phyloP scores from a whole-genome alignment of 106 monocot genomes.

The Dioscorea dumetorum region DNA sequence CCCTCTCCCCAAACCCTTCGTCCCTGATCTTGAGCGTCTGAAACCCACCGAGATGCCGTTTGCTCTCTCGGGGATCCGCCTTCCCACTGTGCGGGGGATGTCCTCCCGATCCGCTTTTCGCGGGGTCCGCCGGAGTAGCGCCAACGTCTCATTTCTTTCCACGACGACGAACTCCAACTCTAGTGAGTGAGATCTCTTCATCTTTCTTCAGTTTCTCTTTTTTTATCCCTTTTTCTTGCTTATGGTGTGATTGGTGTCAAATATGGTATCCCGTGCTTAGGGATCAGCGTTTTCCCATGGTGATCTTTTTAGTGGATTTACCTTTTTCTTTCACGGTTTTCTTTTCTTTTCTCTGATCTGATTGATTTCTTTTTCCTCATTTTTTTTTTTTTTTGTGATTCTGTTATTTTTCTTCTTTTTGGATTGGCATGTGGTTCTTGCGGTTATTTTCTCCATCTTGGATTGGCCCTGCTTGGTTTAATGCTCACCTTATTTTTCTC shows the following conservation, averaged over 20 bases:
- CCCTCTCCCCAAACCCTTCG: too few relatives aligned
- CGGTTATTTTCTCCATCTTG: neutral
- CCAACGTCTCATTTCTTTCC: neutral
- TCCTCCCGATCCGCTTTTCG: neutral
- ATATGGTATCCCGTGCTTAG: too few relatives aligned
- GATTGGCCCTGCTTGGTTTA: neutral
- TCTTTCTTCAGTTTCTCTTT: neutral
- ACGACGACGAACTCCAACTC: slow-evolving; percentile 1
- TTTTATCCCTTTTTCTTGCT: neutral
- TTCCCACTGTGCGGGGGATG: neutral
- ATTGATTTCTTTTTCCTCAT: neutral
- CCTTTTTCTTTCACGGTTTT: neutral
- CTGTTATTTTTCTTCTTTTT: neutral
- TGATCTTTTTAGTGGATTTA: too few relatives aligned
- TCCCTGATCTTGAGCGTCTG: too few relatives aligned
- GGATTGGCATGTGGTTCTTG: neutral
- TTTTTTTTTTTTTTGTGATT: neutral
- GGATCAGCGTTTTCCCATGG: too few relatives aligned
- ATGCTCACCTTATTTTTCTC: slow-evolving; percentile 9
- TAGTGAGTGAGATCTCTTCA: neutral
- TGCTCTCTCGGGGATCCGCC: slow-evolving; percentile 6
- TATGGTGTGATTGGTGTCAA: too few relatives aligned
- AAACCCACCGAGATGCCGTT: slow-evolving; percentile 7
- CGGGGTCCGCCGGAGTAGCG: neutral
- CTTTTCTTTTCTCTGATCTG: neutral